Percentiles rank a stretch among this genome's conserved stretches.
These are phyloP conservation scores for Penicillium brasilianum DNA, from an alignment of 2,329 filamentous ascomycete species.

Conservation along the genomic window DNA sequence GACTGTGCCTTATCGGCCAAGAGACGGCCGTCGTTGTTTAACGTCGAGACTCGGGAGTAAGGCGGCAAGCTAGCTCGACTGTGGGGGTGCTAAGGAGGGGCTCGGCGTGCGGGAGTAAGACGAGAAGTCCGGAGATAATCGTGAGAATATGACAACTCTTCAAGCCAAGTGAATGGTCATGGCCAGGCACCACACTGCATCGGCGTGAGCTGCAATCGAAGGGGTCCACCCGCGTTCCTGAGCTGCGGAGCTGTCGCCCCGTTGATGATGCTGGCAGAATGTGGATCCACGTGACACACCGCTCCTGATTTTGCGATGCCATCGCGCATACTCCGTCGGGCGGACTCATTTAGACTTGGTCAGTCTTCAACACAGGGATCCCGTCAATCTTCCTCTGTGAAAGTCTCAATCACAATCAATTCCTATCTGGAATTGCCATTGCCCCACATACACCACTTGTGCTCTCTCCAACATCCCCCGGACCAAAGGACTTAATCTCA, in stretches of 20 bases:
- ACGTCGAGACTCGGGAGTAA: slow-evolving; percentile 4
- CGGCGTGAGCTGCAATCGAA: slow-evolving; percentile 2
- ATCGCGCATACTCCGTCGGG: slow-evolving; percentile 7
- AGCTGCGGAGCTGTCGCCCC: slow-evolving; percentile 24
- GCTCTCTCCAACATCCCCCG: not conserved
- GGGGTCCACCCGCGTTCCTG: slow-evolving; percentile 14
- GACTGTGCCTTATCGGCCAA: slow-evolving; percentile 15
- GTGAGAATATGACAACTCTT: not conserved
- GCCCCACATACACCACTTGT: not conserved
- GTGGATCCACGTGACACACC: slow-evolving; percentile 39
- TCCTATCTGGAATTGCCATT: not conserved
- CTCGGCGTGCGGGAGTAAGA: slow-evolving; percentile 10
- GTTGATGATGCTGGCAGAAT: slow-evolving; percentile 26
- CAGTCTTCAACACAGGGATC: slow-evolving; percentile 2
- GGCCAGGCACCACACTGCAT: slow-evolving; percentile 14
- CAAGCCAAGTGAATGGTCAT: slow-evolving; percentile 9
- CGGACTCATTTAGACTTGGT: slow-evolving; percentile 8
- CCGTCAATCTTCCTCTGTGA: not conserved
- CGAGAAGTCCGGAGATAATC: not conserved
- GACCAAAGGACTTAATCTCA: not conserved
- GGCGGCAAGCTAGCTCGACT: slow-evolving; percentile 11
- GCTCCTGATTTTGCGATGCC: slow-evolving; percentile 30
- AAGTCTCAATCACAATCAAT: not conserved
- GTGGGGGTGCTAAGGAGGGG: slow-evolving; percentile 8
- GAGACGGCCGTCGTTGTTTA: slow-evolving; percentile 10